A percentile compares a stretch with the other conserved stretches of the same genome.
Conservation (phyloP, 441 rosid species). For the Jatropha podagrica region DNA sequence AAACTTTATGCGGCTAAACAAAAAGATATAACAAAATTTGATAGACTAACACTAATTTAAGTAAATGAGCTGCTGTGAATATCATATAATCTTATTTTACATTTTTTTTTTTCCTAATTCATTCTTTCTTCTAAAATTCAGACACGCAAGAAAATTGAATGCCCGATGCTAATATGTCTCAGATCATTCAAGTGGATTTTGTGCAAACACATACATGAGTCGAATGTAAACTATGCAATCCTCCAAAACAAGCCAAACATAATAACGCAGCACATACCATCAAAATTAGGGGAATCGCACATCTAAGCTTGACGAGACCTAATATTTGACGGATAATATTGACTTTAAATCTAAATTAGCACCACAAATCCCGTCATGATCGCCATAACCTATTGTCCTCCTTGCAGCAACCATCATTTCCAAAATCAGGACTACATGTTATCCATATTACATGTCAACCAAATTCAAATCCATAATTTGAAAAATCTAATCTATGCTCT, state of each 20-base stretch:
- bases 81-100: background rate
- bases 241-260: slow-evolving; percentile 8
- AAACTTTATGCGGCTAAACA: background rate
- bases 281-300: background rate
- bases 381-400: background rate
- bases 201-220: background rate
- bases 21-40: background rate
- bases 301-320: background rate
- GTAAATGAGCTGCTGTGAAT: background rate
- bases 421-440: background rate
- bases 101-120: background rate
- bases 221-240: background rate
- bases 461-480: background rate
- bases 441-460: background rate
- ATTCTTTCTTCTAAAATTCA: background rate
- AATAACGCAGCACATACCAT: background rate
- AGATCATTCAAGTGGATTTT: background rate
- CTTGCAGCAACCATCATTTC: background rate
- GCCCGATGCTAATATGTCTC: background rate
- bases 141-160: background rate
- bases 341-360: background rate
- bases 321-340: background rate
- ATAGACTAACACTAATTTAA: background rate
- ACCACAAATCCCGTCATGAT: background rate
- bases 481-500: background rate